Percentiles rank a stretch among this genome's conserved stretches.
These are phyloP conservation scores for Diaporthe vaccinii DNA, from an alignment of 2,329 filamentous ascomycete species.

Conservation along the genomic window DNA sequence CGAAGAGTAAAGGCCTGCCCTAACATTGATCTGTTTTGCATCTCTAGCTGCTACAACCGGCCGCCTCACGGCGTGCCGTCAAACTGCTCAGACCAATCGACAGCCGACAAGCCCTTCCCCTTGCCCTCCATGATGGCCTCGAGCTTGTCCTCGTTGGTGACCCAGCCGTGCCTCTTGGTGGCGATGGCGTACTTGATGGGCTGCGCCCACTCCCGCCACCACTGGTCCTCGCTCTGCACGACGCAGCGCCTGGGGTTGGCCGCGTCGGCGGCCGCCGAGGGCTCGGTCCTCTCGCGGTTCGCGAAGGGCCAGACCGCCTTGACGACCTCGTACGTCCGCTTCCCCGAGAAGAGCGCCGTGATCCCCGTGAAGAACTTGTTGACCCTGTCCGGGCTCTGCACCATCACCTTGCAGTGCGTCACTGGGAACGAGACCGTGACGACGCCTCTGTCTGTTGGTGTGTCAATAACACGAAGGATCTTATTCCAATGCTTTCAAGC, in stretches of 20 bases:
- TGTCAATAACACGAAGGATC: not conserved
- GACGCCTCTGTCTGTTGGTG: conserved; percentile 55
- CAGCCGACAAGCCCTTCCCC: conserved; percentile 51
- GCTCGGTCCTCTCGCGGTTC: conserved; percentile 59
- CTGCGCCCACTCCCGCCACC: conserved; percentile 67
- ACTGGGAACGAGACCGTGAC: conserved; percentile 64
- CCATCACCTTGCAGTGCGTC: conserved; percentile 62
- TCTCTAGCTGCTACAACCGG: not conserved
- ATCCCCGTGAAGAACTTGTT: conserved; percentile 68
- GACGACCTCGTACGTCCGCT: conserved; percentile 68
- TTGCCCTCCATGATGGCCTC: conserved; percentile 66
- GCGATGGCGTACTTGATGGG: conserved; percentile 56
- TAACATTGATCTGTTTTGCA: not conserved
- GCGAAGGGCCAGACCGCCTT: conserved; percentile 72
- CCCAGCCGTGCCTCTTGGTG: conserved; percentile 57
- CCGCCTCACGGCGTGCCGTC: not conserved
- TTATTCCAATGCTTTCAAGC: not conserved
- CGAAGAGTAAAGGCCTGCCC: not conserved
- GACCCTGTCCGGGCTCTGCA: conserved; percentile 65
- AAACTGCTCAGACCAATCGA: conserved; percentile 59
- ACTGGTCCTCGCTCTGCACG: conserved; percentile 69
- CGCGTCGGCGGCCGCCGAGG: conserved; percentile 41
- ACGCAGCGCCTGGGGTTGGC: conserved; percentile 53
- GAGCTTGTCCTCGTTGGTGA: conserved; percentile 67
- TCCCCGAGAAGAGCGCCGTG: conserved; percentile 64